A percentile compares a stretch with the other conserved stretches of the same genome.
Evolutionary conservation across 2,329 filamentous ascomycete genomes (phyloP).

Genomic region (Dichotomopilus funicola): DNA sequence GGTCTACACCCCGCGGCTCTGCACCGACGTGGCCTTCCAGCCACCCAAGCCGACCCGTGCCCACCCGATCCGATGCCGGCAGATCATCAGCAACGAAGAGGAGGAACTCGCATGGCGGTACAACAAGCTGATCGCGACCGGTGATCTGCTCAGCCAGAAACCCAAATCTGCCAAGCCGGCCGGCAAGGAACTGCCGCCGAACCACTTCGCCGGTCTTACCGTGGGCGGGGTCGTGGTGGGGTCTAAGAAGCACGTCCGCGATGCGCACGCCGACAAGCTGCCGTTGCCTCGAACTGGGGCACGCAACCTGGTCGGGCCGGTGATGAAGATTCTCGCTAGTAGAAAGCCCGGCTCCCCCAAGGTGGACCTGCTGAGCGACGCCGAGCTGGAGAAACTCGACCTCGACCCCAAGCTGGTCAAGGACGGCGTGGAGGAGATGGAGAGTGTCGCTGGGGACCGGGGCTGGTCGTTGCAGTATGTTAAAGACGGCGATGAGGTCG

Average conservation of each 20-base stretch:
- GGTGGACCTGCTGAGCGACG: constrained; percentile 53
- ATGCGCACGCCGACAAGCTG: constrained; percentile 41
- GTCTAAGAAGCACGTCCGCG: constrained; percentile 43
- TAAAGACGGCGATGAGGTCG: constrained; percentile 54
- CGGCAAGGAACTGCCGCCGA: constrained; percentile 13
- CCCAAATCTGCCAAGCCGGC: constrained; percentile 10
- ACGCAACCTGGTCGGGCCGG: constrained; percentile 16
- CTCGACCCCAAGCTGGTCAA: constrained; percentile 63
- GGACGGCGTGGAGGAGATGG: constrained; percentile 59
- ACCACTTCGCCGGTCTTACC: constrained; percentile 30
- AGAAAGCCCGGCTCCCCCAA: constrained; percentile 49
- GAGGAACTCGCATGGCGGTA: constrained; percentile 36
- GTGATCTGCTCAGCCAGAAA: constrained; percentile 29
- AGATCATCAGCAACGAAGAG: constrained; percentile 55
- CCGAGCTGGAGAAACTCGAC: constrained; percentile 62
- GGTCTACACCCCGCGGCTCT: constrained; percentile 81
- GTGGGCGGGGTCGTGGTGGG: constrained; percentile 51
- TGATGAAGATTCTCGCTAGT: constrained; percentile 44
- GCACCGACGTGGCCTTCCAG: constrained; percentile 78
- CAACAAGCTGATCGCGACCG: constrained; percentile 34
- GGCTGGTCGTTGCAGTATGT: constrained; percentile 79
- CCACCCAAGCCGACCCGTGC: constrained; percentile 72
- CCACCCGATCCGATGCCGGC: constrained; percentile 69
- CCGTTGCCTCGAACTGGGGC: constrained; percentile 38
- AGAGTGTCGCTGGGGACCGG: constrained; percentile 61